Evolutionary conservation across 805 yeast species (phyloP).

Genomic region (Blastobotrys mokoenaii): DNA sequence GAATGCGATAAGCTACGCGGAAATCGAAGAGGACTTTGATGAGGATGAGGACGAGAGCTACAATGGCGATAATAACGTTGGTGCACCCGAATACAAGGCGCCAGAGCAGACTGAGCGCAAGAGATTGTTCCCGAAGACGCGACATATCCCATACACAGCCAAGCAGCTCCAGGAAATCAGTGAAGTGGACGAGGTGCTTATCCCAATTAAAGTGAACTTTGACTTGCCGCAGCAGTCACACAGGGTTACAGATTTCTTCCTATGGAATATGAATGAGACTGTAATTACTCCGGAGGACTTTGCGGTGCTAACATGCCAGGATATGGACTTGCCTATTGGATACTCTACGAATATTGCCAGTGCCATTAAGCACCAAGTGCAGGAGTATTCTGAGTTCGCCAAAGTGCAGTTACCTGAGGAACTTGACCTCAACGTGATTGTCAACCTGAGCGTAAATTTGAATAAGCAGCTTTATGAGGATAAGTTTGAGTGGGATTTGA

Average conservation of each 20-base stretch:
- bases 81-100: conserved; percentile 8
- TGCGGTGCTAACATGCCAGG: conserved; percentile 71
- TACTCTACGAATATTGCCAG: conserved; percentile 55
- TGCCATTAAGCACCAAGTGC: conserved; percentile 72
- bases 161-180: conserved; percentile 31
- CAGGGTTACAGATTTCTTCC: conserved; percentile 52
- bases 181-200: conserved; percentile 37
- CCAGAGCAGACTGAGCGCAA: conserved; percentile 23
- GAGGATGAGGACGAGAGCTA: conserved; percentile 36
- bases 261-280: conserved; percentile 66
- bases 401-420: conserved; percentile 60
- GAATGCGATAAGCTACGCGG: conserved; percentile 66
- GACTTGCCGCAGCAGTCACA: conserved; percentile 40
- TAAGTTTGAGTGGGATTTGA: conserved; percentile 88
- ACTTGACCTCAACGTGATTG: conserved; percentile 61
- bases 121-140: conserved; percentile 35
- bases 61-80: background rate
- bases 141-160: conserved; percentile 30
- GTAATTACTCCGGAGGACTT: conserved; percentile 63
- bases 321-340: conserved; percentile 66
- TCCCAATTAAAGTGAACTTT: conserved; percentile 59
- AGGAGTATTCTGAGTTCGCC: conserved; percentile 59
- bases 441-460: conserved; percentile 73
- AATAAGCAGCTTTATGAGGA: conserved; percentile 83
- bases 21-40: conserved; percentile 58